Conservation (phyloP, 306 rosid genomes). For the Dryas alaskensis region DNA sequence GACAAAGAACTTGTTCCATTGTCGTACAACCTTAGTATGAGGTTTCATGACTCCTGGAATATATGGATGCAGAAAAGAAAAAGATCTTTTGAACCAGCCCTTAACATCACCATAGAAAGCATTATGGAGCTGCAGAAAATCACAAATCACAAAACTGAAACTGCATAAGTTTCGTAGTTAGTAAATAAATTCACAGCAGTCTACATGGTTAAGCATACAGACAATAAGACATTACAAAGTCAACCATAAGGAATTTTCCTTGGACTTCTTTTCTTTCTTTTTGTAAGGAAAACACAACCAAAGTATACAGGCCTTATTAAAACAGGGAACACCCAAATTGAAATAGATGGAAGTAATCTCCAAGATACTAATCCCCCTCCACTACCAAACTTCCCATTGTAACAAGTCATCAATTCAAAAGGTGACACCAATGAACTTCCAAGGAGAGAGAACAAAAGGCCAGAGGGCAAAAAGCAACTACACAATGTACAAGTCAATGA, state of each 20-base stretch:
- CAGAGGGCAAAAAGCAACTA: too few relatives aligned
- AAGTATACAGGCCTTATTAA: not conserved
- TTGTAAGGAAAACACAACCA: not conserved
- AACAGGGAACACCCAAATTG: not conserved
- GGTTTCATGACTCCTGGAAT: conserved; percentile 59
- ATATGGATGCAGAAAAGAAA: conserved; percentile 32
- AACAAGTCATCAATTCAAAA: too few relatives aligned
- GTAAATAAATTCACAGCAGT: not conserved
- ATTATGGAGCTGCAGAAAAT: conserved; percentile 43
- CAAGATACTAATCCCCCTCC: too few relatives aligned
- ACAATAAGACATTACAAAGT: not conserved
- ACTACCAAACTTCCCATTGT: too few relatives aligned
- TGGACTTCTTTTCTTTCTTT: not conserved
- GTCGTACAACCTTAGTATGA: conserved; percentile 45
- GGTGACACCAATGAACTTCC: too few relatives aligned
- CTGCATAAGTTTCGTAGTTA: not conserved
- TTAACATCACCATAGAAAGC: conserved; percentile 49
- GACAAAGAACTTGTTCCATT: conserved; percentile 53
- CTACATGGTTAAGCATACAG: not conserved
- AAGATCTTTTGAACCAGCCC: conserved; percentile 37
- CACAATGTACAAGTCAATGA: too few relatives aligned
- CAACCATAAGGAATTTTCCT: not conserved
- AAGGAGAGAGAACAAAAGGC: too few relatives aligned
- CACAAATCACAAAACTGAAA: conserved; percentile 10
- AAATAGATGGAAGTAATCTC: too few relatives aligned